Percentiles rank a stretch among this genome's conserved stretches.
phyloP scores from a whole-genome alignment of 495 filamentous ascomycete genomes.

The Podospora pseudopauciseta region DNA sequence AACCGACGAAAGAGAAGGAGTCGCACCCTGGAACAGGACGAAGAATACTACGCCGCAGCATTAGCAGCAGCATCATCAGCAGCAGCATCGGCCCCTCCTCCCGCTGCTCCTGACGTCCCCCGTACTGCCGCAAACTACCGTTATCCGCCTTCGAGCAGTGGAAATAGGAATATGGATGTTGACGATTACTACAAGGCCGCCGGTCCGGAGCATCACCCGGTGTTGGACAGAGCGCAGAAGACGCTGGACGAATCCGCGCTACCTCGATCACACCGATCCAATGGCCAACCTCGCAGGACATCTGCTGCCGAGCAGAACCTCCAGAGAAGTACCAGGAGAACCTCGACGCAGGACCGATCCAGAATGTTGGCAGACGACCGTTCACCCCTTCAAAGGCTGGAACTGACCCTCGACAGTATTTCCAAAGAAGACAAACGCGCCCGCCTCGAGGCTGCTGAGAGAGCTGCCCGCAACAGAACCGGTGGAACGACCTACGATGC shows the following conservation, averaged over 20 bases:
- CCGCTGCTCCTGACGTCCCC: slow-evolving; percentile 57
- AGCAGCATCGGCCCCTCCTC: slow-evolving; percentile 29
- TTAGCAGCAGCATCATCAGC: not conserved
- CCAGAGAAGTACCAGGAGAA: slow-evolving; percentile 26
- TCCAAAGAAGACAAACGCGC: slow-evolving; percentile 89
- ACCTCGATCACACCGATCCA: slow-evolving; percentile 26
- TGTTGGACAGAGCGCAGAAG: slow-evolving; percentile 33
- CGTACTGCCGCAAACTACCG: slow-evolving; percentile 57
- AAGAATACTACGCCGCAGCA: slow-evolving; percentile 20
- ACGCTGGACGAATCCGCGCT: slow-evolving; percentile 29
- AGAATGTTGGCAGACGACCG: slow-evolving; percentile 68
- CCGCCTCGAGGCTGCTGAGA: slow-evolving; percentile 73
- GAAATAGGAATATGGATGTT: slow-evolving; percentile 37
- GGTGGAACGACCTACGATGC: slow-evolving; percentile 23
- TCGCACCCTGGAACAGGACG: slow-evolving; percentile 34
- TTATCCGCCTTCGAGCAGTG: slow-evolving; percentile 44
- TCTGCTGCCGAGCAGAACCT: slow-evolving; percentile 31
- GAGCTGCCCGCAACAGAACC: slow-evolving; percentile 45
- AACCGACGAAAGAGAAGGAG: slow-evolving; percentile 36
- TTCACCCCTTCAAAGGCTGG: slow-evolving; percentile 88
- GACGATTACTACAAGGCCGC: slow-evolving; percentile 40
- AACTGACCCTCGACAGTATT: slow-evolving; percentile 80
- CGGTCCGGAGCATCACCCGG: slow-evolving; percentile 29
- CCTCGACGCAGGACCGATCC: slow-evolving; percentile 28
- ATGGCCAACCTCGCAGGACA: slow-evolving; percentile 25